Percentiles rank a stretch among this genome's conserved stretches.
Evolutionary conservation across 2,329 filamentous ascomycete genomes (phyloP).

Genomic region (Aureobasidium sp.): DNA sequence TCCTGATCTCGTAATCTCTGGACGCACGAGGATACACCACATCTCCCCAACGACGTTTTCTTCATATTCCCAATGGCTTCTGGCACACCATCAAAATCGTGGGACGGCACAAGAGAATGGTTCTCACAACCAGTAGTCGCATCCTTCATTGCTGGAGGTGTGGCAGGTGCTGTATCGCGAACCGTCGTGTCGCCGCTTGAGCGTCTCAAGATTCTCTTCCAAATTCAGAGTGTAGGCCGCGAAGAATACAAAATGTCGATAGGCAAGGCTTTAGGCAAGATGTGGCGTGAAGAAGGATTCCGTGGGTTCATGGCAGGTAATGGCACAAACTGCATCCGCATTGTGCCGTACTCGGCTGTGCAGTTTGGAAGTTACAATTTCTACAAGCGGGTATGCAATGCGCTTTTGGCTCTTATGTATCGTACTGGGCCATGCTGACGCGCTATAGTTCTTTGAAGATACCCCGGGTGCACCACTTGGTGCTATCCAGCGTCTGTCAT

Average conservation of each 20-base stretch:
- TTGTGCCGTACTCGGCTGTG: slow-evolving; percentile 95
- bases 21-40: background rate
- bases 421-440: background rate
- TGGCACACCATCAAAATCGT: slow-evolving; percentile 13
- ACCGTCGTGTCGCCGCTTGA: slow-evolving; percentile 96
- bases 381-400: slow-evolving; percentile 73
- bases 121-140: slow-evolving; percentile 80
- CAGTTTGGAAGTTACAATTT: slow-evolving; percentile 98
- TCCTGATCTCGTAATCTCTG: background rate
- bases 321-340: slow-evolving; percentile 95
- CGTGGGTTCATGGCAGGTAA: slow-evolving; percentile 96
- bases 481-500: slow-evolving; percentile 71
- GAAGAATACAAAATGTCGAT: slow-evolving; percentile 93
- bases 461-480: slow-evolving; percentile 66
- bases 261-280: slow-evolving; percentile 80
- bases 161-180: slow-evolving; percentile 92
- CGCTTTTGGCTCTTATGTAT: background rate
- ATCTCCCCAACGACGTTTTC: background rate
- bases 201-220: slow-evolving; percentile 94
- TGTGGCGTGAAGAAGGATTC: slow-evolving; percentile 97
- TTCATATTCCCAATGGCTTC: background rate
- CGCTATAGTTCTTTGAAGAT: slow-evolving; percentile 62
- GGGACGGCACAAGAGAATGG: slow-evolving; percentile 23
- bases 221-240: slow-evolving; percentile 83
- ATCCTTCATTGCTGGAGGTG: slow-evolving; percentile 87